phyloP scores from a whole-genome alignment of 371 early-diverging fungal genomes.

The Thermomucor indicae-seudaticae region DNA sequence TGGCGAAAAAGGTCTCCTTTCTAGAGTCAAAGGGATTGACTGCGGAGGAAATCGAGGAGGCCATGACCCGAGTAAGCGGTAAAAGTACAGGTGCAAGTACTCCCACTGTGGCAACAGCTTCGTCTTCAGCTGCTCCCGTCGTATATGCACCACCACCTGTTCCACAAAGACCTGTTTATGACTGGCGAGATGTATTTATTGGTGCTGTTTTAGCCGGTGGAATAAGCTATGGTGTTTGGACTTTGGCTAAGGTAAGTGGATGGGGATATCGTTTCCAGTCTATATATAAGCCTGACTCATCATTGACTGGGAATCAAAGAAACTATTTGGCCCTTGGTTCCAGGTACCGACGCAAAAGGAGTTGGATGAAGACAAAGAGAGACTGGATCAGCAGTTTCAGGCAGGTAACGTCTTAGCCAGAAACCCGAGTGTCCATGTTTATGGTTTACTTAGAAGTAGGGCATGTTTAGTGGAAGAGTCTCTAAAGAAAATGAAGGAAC shows the following conservation, averaged over 20 bases:
- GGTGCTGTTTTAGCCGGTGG: slow-evolving; percentile 86
- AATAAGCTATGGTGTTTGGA: slow-evolving; percentile 81
- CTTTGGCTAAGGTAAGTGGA: slow-evolving; percentile 70
- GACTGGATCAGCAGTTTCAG: slow-evolving; percentile 73
- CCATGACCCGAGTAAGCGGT: slow-evolving; percentile 66
- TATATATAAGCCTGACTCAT: no score
- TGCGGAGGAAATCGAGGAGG: slow-evolving; percentile 88
- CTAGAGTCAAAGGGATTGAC: slow-evolving; percentile 95
- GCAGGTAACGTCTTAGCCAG: slow-evolving; percentile 28
- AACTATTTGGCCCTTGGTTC: slow-evolving; percentile 66
- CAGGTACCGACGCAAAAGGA: slow-evolving; percentile 65
- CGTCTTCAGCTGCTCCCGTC: slow-evolving; percentile 14
- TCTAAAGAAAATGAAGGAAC: slow-evolving; percentile 54
- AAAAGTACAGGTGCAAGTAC: slow-evolving; percentile 17
- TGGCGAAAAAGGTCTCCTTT: slow-evolving; percentile 91
- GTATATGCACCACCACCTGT: slow-evolving; percentile 44
- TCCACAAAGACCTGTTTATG: slow-evolving; percentile 69
- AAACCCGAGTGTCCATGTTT: neutral
- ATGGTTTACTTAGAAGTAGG: neutral
- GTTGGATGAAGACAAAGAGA: slow-evolving; percentile 69
- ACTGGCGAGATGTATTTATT: slow-evolving; percentile 94
- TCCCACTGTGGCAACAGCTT: slow-evolving; percentile 20
- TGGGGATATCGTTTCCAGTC: neutral
- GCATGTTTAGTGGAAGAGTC: slow-evolving; percentile 39
- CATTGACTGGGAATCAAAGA: slow-evolving; percentile 37